Conservation (phyloP, 2,329 filamentous ascomycete genomes). For the Fusarium proliferatum region DNA sequence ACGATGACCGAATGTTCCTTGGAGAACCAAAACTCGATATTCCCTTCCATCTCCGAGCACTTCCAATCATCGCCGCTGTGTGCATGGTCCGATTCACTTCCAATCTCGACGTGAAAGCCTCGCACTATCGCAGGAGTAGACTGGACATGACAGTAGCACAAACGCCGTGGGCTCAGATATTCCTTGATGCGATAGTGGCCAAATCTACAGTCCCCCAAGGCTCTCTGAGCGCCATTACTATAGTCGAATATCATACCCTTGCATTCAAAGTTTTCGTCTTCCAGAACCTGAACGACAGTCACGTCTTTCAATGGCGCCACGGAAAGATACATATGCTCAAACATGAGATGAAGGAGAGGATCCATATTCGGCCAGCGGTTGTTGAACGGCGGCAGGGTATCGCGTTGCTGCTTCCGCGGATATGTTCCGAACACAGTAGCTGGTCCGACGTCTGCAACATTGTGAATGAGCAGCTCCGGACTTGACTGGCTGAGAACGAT, state of each 20-base stretch:
- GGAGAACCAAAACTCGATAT: constrained; percentile 21
- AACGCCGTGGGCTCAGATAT: not conserved
- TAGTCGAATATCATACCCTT: constrained; percentile 11
- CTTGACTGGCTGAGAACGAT: constrained; percentile 11
- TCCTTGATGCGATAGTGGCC: not conserved
- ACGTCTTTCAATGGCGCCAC: not conserved
- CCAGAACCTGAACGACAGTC: not conserved
- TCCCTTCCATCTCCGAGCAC: not conserved
- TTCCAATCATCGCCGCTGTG: not conserved
- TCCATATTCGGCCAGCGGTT: not conserved
- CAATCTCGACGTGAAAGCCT: not conserved
- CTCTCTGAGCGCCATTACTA: not conserved
- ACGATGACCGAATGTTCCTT: not conserved
- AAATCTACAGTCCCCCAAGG: not conserved
- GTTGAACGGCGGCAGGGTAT: not conserved
- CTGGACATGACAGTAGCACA: not conserved
- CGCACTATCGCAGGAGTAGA: not conserved
- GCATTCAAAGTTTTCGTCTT: not conserved
- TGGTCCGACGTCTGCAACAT: constrained; percentile 8
- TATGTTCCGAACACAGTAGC: constrained; percentile 22
- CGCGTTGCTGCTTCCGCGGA: not conserved
- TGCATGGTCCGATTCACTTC: not conserved
- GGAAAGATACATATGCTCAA: not conserved
- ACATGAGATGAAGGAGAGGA: not conserved
- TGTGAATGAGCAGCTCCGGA: constrained; percentile 6